These are phyloP conservation scores for Pythium utonaiense DNA, from an alignment of 352 stramenopile species.

Conservation along the genomic window DNA sequence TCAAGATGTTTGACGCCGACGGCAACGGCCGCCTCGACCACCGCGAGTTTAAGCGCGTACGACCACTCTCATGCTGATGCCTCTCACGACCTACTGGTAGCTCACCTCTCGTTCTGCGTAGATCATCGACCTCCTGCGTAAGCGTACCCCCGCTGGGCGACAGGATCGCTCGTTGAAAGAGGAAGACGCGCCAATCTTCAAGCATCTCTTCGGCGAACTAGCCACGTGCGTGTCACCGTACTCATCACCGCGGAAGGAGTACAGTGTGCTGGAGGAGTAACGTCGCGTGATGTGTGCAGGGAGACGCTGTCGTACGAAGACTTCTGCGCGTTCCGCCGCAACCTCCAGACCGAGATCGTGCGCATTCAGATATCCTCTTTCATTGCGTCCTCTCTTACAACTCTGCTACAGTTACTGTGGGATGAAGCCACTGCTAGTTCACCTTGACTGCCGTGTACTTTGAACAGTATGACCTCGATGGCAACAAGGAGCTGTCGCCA, in stretches of 20 bases:
- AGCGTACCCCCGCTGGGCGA: slow-evolving; percentile 70
- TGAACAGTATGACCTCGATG: slow-evolving; percentile 86
- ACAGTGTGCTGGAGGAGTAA: too few relatives aligned
- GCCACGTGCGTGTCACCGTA: slow-evolving; percentile 36
- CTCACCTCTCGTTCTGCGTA: slow-evolving; percentile 18
- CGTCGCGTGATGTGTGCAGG: slow-evolving; percentile 17
- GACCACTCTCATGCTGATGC: too few relatives aligned
- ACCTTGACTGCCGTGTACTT: slow-evolving; percentile 56
- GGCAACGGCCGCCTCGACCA: slow-evolving; percentile 79
- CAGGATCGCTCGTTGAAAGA: slow-evolving; percentile 79
- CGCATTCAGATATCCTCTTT: slow-evolving; percentile 88
- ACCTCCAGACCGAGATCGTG: slow-evolving; percentile 81
- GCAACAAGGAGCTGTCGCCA: slow-evolving; percentile 72
- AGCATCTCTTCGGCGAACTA: slow-evolving; percentile 81
- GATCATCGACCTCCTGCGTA: slow-evolving; percentile 84
- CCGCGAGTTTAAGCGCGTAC: slow-evolving; percentile 82
- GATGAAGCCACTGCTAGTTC: too few relatives aligned
- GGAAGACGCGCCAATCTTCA: slow-evolving; percentile 77
- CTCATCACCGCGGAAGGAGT: too few relatives aligned
- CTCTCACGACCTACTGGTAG: too few relatives aligned
- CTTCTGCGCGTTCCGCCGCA: slow-evolving; percentile 68
- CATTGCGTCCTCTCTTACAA: not conserved
- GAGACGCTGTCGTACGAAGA: slow-evolving; percentile 81
- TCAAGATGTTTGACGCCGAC: slow-evolving; percentile 88
- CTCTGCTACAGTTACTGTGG: too few relatives aligned